Base-by-base conservation (phyloP, 2,329 filamentous ascomycete genomes). In the Ceratocystis alfenasii region DNA sequence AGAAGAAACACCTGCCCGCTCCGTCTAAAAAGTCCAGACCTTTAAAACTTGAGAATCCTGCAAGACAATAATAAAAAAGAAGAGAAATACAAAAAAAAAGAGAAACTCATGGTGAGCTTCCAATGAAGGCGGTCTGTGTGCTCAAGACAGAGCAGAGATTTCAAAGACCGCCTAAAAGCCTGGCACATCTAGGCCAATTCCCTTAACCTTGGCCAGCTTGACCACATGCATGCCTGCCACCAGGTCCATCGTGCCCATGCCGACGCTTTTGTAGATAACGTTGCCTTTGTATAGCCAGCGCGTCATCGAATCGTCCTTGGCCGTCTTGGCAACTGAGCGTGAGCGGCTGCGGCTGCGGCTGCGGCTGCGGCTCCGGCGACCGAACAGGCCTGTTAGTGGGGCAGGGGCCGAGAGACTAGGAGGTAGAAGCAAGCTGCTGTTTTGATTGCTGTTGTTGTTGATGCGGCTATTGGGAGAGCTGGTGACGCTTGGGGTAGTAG, bases 211-310 rank as follows among this genome's bases (percentile, higher is more conserved):
- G 1, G 85, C 85, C 68, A 86, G 72, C 67, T 78, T 74, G 20
- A 87, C 73, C 61, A 88, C 69, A 65, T 85, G 80, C 70, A 78
- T 78, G 15, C 84, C 85, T 1, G 87, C 81, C 1, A 83, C 80
- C 25, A 88, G 73, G 70, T 88, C 85, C 84, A 87, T 87, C 63
- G 87, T 72, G 0, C 84, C 85, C 61, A 87, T 73, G 0, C 85
- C 85, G 0, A 88, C 85, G 68, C 82, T 84, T 77, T 87, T 88
- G 72, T 87, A 88, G 6, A 88, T 80, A 22, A 88, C 84, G 67
- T 85, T 87, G 0, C 85, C 85, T 2, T 78, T 77, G 66, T 80
- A 76, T 65, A 87, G 72, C 84, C 84, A 87, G 22, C 77, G 74
- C 33, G 77, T 75, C 65, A 86, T 74, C 10, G 79, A 75, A 64